Evolutionary conservation across 108 stramenopile genomes (phyloP), one percentile per base, ranked within the genome.

Genomic region (Schizochytrium sp.): DNA sequence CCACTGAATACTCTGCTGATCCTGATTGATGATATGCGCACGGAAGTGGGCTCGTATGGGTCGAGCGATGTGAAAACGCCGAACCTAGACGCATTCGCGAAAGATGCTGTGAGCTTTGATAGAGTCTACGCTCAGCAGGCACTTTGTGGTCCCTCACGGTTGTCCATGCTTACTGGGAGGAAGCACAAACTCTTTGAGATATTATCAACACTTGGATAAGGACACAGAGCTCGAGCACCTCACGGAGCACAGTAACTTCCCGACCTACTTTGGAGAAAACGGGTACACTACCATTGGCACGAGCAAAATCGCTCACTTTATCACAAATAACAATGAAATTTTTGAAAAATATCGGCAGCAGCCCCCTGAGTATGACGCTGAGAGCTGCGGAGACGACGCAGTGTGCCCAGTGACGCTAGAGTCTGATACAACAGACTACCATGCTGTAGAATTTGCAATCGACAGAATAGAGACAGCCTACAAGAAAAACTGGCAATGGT

Each of bases 251-350:
- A 10, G 0, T 28, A 28, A 55, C 28, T 83, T 83, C 47, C 1
- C 47, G 5, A 47, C 47, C 10, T 42, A 83, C 28, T 83, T 83
- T 28, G 53, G 53, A 12, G n/a, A 55, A 47, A 83, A 83, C 17
- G 53, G 53, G 28, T 83, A 38, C 76, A 2, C 10, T 5, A 55
- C 53, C 5, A 5, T 19, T 13, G 76, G 76, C 47, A 83, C 76
- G 12, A 83, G 76, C 1, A 83, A 83, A 53, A 13, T 83, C 50
- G 40, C 53, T 5, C 76, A 83, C 76, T 83, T 49, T 38, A 55
- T 83, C 76, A 83, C 47, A 47, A 83, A 83, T 53, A 83, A 83
- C 53, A n/a, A 83, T 17, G 49, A 83, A n/a, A 55, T 83, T 40
- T 49, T 83, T 10, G 5, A 7, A 47, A 40, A 40, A 8, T 83